Evolutionary conservation across 1,284 basidiomycete genomes (phyloP), one percentile per base, ranked within the genome.

Genomic region (Erythrobasidium hasegawianum): DNA sequence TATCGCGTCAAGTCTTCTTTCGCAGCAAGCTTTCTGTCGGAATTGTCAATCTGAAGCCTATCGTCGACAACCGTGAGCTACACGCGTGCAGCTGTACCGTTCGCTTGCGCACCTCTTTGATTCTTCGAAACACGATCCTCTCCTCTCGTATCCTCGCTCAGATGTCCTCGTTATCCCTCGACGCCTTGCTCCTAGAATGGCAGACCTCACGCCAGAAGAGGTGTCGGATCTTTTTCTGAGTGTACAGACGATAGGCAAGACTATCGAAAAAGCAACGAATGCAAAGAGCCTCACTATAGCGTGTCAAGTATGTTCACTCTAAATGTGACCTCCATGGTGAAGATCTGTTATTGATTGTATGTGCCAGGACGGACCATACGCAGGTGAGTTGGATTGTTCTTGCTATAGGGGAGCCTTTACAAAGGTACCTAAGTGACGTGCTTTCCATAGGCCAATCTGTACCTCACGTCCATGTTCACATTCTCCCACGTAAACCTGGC

Each of bases 21-120:
- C 82, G 84, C 45, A 83, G 85, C 0, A 72, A 84, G 0, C 80
- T 87, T 13, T 85, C 87, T 0, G 87, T 85, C 75, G 92, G 88
- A 2, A 87, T 95, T 71, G 92, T 95, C 53, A 96, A 96, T 76
- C 83, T 95, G 69, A 95, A 92, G 74, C 92, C 93, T 1, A 85
- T 96, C 70, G 85, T 95, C 10, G 90, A 90, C 22, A 92, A 92
- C 50, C 91, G 91, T 94, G 76, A 79, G 90, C 82, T 3, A 14
- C 10, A 38, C 29, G 59, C n/a, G 5, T 3, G n/a, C 14, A 20
- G 11, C 8, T 8, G 9, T 10, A 38, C 5, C 9, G 5, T n/a
- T n/a, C n/a, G n/a, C n/a, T n/a, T n/a, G n/a, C n/a, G n/a, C 11
- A 1, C 57, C 57, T 59, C 53, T 24, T 16, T 39, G 57, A 50